Conservation (phyloP, 345 rosid species). For the Hibiscus trionum region DNA sequence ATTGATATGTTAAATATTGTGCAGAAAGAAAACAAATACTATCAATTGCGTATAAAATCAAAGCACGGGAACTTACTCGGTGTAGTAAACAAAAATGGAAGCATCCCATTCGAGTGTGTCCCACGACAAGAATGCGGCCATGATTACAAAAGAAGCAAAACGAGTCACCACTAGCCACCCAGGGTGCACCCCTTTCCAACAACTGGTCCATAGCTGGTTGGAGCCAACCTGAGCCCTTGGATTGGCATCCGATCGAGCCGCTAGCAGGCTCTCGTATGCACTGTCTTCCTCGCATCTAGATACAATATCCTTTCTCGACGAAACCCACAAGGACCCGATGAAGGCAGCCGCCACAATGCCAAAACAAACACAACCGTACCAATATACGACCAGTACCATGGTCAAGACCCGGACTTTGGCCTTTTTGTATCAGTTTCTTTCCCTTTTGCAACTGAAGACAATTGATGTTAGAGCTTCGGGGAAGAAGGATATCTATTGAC, state of each 20-base stretch:
- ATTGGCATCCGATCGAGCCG: constrained; percentile 25
- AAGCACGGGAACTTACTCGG: constrained; percentile 46
- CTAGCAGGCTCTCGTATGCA: constrained; percentile 38
- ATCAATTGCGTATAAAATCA: background rate
- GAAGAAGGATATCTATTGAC: background rate
- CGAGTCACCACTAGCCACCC: constrained; percentile 76
- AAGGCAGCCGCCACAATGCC: constrained; percentile 57
- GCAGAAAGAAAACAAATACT: too few relatives aligned
- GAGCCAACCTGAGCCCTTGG: constrained; percentile 37
- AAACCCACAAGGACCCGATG: constrained; percentile 44
- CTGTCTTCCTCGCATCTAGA: constrained; percentile 22
- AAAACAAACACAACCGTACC: constrained; percentile 78
- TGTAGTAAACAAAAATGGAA: constrained; percentile 61
- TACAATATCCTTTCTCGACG: constrained; percentile 24
- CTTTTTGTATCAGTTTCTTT: background rate
- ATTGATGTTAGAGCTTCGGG: background rate
- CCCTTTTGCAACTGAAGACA: background rate
- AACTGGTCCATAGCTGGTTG: constrained; percentile 61
- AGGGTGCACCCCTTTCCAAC: constrained; percentile 79
- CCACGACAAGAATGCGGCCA: constrained; percentile 58
- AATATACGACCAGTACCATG: constrained; percentile 52
- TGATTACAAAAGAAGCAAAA: constrained; percentile 39
- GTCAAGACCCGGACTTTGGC: too few relatives aligned
- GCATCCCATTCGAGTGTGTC: constrained; percentile 49
- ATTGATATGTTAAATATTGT: too few relatives aligned